These are phyloP conservation scores for Tylopilus felleus DNA, from an alignment of 768 basidiomycete genomes.

Conservation along the genomic window DNA sequence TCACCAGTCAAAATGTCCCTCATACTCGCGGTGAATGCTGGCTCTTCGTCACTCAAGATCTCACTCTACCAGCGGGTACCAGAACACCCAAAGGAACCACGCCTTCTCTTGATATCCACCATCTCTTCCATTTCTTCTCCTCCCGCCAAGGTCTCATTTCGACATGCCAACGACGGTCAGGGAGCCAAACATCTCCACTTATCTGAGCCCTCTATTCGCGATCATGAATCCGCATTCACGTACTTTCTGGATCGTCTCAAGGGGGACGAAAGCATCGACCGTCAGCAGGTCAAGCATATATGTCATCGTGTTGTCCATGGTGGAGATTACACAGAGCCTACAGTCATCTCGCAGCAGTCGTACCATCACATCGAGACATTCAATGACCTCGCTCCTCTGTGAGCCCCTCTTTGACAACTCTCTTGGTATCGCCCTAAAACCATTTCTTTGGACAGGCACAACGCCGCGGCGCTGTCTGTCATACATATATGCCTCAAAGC, in stretches of 20 bases:
- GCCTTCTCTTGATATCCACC: slow-evolving; percentile 48
- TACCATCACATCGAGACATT: slow-evolving; percentile 71
- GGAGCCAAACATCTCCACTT: slow-evolving; percentile 20
- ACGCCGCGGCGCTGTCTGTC: slow-evolving; percentile 57
- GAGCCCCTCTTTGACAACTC: slow-evolving; percentile 32
- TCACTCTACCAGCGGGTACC: slow-evolving; percentile 51
- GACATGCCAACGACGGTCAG: slow-evolving; percentile 6
- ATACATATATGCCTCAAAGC: slow-evolving; percentile 57
- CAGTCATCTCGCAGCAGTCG: slow-evolving; percentile 63
- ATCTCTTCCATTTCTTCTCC: slow-evolving; percentile 58
- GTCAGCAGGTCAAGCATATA: slow-evolving; percentile 46
- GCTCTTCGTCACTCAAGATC: slow-evolving; percentile 84
- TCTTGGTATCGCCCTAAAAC: not conserved
- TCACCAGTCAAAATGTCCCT: slow-evolving; percentile 33
- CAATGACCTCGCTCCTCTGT: slow-evolving; percentile 79
- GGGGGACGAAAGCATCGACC: slow-evolving; percentile 40
- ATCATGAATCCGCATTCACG: slow-evolving; percentile 62
- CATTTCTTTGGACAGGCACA: slow-evolving; percentile 42
- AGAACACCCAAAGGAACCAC: slow-evolving; percentile 32
- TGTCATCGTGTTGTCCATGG: slow-evolving; percentile 88
- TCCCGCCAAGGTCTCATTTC: slow-evolving; percentile 50
- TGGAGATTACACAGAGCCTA: slow-evolving; percentile 69
- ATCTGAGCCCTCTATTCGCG: slow-evolving; percentile 37
- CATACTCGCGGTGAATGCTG: slow-evolving; percentile 73
- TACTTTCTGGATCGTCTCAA: slow-evolving; percentile 54